phyloP scores from a whole-genome alignment of 495 filamentous ascomycete species.

The Penicillium samsonianum region DNA sequence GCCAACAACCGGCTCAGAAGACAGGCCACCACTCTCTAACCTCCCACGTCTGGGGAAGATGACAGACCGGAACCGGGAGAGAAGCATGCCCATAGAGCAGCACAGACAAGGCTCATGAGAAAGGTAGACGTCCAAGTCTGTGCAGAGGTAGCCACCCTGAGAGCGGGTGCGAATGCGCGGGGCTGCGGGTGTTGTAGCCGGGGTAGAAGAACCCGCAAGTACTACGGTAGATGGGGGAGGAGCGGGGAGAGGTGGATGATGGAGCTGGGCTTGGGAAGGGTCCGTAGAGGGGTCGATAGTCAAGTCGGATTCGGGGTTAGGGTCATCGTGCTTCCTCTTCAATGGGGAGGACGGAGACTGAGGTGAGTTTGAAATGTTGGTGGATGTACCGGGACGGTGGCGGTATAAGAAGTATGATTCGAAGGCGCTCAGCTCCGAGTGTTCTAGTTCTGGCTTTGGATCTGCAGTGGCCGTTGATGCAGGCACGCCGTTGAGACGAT shows the following conservation, averaged over 20 bases:
- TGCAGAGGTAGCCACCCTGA: slow-evolving; percentile 88
- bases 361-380: neutral
- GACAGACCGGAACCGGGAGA: slow-evolving; percentile 81
- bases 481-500: slow-evolving; percentile 1
- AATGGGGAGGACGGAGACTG: slow-evolving; percentile 15
- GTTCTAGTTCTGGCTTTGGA: slow-evolving; percentile 8
- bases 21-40: slow-evolving; percentile 42
- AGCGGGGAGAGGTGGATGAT: slow-evolving; percentile 15
- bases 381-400: neutral
- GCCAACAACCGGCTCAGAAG: slow-evolving; percentile 38
- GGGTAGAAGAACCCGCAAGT: neutral
- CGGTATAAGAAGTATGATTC: slow-evolving; percentile 42
- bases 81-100: slow-evolving; percentile 93
- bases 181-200: slow-evolving; percentile 1
- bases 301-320: slow-evolving; percentile 17
- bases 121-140: slow-evolving; percentile 84
- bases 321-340: slow-evolving; percentile 27
- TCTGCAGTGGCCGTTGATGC: neutral
- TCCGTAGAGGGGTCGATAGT: neutral
- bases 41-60: slow-evolving; percentile 66
- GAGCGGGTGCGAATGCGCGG: slow-evolving; percentile 43
- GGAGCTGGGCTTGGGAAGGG: slow-evolving; percentile 1
- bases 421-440: slow-evolving; percentile 28
- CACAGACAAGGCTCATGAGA: slow-evolving; percentile 95
- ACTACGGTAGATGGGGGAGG: slow-evolving; percentile 19